Evolutionary conservation across 2,329 filamentous ascomycete species (phyloP), one percentile per base, ranked within the genome.

Genomic region (Aureobasidium vineae): DNA sequence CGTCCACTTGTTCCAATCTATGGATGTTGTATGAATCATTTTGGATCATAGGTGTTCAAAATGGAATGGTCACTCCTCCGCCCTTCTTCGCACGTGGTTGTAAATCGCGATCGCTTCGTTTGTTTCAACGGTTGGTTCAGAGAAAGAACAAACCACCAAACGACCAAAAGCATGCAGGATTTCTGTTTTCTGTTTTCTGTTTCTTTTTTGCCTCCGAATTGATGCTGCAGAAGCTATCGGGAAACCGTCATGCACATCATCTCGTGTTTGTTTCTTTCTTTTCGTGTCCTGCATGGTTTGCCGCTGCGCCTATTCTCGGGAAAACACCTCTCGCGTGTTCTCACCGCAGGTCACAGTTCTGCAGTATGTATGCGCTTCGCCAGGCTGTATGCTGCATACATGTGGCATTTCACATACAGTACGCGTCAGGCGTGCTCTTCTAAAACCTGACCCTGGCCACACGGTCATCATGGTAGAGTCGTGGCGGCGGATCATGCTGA

Each of bases 321-420:
- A 57, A 33, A 19, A 16, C 5, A 16, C 5, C 50, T 54, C 54
- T 59, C 19, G 54, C 54, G 26, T 59, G 21, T 59, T 21, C 10
- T 45, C 40, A 59, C 38, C 21, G 54, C 54, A 59, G 38, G 15
- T 1, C 33, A 40, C 26, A 38, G 15, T 21, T n/a, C 54, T 33
- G 38, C 54, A 45, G 26, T 19, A 31, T 33, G 53, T 41, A 56
- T 45, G 54, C 31, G 54, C 40, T n/a, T 45, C 40, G 54, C 40
- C 54, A 43, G 16, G 38, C 40, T 45, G 54, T 59, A 59, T 43
- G 33, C 33, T 45, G 54, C 54, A 45, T 33, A 38, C 31, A 54
- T 43, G 19, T 7, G 21, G 15, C 36, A 23, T 28, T 57, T 36
- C 33, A 10, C 33, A 36, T 38, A 36, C 15, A 40, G 10, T 45